Evolutionary conservation across 2,329 filamentous ascomycete species (phyloP).

Genomic region (Aspergillus hortae): DNA sequence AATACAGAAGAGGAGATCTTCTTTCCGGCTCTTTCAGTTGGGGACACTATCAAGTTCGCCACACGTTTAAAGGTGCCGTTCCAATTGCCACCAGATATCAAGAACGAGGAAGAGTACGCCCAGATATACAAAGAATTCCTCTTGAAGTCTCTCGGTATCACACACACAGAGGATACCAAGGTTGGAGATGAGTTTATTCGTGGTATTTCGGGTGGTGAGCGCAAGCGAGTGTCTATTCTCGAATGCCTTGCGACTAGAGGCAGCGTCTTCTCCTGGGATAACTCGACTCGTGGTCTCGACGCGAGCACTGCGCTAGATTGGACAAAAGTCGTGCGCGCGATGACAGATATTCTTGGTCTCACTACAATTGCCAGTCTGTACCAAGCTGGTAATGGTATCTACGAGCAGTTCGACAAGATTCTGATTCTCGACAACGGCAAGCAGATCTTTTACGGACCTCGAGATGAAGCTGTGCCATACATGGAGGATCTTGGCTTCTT

Average conservation of each 20-base stretch:
- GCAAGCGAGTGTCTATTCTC: constrained; percentile 66
- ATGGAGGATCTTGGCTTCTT: constrained; percentile 62
- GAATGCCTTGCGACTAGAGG: constrained; percentile 58
- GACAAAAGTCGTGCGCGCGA: constrained; percentile 52
- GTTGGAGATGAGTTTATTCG: constrained; percentile 61
- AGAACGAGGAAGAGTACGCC: constrained; percentile 1
- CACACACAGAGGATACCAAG: constrained; percentile 48
- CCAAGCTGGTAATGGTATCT: constrained; percentile 46
- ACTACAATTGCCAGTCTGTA: constrained; percentile 53
- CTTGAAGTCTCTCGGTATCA: constrained; percentile 1
- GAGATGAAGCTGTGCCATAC: constrained; percentile 55
- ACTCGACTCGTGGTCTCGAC: constrained; percentile 60
- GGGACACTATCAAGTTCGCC: constrained; percentile 45
- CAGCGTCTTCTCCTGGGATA: constrained; percentile 63
- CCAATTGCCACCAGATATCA: background rate
- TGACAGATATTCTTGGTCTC: constrained; percentile 58
- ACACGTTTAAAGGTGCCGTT: constrained; percentile 5
- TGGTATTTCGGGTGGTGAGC: constrained; percentile 64
- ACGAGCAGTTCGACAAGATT: constrained; percentile 65
- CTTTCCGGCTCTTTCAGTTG: constrained; percentile 48
- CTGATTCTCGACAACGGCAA: constrained; percentile 61
- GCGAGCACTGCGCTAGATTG: constrained; percentile 59
- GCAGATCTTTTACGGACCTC: constrained; percentile 61
- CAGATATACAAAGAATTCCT: constrained; percentile 2
- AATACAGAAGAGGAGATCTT: constrained; percentile 51